These are phyloP conservation scores for Thecaphora thlaspeos DNA, from an alignment of 1,284 basidiomycete genomes.

Conservation along the genomic window DNA sequence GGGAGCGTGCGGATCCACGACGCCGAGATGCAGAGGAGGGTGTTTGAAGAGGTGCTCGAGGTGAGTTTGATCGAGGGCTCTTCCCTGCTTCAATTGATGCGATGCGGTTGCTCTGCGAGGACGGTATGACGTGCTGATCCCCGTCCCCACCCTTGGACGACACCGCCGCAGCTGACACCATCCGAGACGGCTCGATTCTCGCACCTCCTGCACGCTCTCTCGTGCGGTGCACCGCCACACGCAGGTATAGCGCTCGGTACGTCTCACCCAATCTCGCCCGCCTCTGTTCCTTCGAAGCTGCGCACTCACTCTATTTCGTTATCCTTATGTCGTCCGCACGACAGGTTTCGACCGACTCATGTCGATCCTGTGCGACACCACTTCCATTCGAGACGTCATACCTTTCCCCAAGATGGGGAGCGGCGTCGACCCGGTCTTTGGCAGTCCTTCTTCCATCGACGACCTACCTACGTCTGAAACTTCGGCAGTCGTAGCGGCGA, in stretches of 20 bases:
- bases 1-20: conserved; percentile 92
- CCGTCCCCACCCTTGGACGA: conserved; percentile 59
- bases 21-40: conserved; percentile 75
- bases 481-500: no score
- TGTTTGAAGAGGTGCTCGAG: conserved; percentile 76
- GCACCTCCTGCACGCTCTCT: conserved; percentile 80
- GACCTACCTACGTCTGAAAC: no score
- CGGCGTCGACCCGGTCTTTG: conserved; percentile 85
- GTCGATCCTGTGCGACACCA: conserved; percentile 79
- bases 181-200: conserved; percentile 73
- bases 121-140: no score
- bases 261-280: no score
- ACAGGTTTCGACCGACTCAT: conserved; percentile 77
- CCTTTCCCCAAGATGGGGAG: conserved; percentile 87
- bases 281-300: no score
- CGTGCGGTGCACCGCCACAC: conserved; percentile 87
- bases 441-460: conserved; percentile 68
- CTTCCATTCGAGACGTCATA: conserved; percentile 88
- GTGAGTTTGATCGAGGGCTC: conserved; percentile 60
- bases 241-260: conserved; percentile 77
- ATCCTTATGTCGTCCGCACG: no score
- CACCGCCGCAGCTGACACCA: conserved; percentile 62
- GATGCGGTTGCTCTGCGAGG: no score
- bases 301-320: no score
- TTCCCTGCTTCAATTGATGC: conserved; percentile 3